These are phyloP conservation scores for Onygenales sp. DNA, from an alignment of 2,329 filamentous ascomycete genomes.

Conservation along the genomic window DNA sequence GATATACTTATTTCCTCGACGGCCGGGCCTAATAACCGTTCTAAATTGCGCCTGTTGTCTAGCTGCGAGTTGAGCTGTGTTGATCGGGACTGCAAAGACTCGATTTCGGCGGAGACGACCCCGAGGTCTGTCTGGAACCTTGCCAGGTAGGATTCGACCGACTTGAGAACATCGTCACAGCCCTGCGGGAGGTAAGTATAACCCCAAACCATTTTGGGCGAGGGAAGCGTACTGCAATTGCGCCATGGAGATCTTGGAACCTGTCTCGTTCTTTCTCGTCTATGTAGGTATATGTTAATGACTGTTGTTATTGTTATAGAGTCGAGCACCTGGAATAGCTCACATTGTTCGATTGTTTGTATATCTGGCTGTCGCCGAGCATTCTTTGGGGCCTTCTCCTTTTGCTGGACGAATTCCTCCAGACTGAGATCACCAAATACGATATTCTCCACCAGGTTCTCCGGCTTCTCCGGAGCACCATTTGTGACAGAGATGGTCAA, in stretches of 20 bases:
- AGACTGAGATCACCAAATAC: slow-evolving; percentile 74
- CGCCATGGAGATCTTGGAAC: slow-evolving; percentile 83
- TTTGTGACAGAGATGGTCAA: slow-evolving; percentile 8
- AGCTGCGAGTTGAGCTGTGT: slow-evolving; percentile 72
- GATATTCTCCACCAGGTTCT: slow-evolving; percentile 52
- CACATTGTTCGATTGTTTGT: slow-evolving; percentile 66
- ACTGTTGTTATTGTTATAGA: too few species aligned
- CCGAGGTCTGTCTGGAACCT: slow-evolving; percentile 92
- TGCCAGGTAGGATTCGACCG: slow-evolving; percentile 83
- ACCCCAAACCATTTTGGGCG: background rate
- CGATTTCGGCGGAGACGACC: slow-evolving; percentile 87
- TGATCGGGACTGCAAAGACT: slow-evolving; percentile 81
- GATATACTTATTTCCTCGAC: slow-evolving; percentile 89
- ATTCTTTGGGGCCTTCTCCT: slow-evolving; percentile 15
- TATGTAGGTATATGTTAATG: slow-evolving; percentile 16
- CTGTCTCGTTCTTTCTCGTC: slow-evolving; percentile 74
- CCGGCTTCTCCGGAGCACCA: slow-evolving; percentile 22
- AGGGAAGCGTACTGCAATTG: slow-evolving; percentile 48
- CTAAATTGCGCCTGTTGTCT: slow-evolving; percentile 80
- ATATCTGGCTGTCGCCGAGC: slow-evolving; percentile 30
- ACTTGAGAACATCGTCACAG: slow-evolving; percentile 87
- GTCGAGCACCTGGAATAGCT: slow-evolving; percentile 21
- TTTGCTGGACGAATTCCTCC: slow-evolving; percentile 52
- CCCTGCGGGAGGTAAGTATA: slow-evolving; percentile 32
- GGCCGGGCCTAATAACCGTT: slow-evolving; percentile 75